A percentile compares a stretch with the other conserved stretches of the same genome.
Evolutionary conservation across 106 monocot species (phyloP).

Genomic region (Apostasia ramifera): DNA sequence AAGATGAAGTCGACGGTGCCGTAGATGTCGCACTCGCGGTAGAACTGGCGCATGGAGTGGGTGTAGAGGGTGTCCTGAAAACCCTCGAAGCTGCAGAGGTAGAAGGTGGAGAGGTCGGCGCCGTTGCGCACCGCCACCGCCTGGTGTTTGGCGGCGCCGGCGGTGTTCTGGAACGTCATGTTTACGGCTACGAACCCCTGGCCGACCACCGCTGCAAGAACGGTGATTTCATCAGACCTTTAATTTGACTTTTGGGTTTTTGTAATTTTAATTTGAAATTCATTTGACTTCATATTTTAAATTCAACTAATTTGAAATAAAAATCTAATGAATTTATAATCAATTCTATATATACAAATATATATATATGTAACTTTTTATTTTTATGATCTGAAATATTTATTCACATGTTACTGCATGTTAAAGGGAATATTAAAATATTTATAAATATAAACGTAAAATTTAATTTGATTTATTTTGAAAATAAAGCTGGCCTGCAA

Average conservation of each 20-base stretch:
- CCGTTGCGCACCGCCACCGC: constrained; percentile 71
- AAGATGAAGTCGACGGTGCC: constrained; percentile 92
- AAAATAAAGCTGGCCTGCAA: too few species aligned
- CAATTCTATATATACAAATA: too few species aligned
- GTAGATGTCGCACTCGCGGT: constrained; percentile 64
- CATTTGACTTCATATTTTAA: background rate
- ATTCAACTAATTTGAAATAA: background rate
- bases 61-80: constrained; percentile 87
- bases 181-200: constrained; percentile 71
- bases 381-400: background rate
- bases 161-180: constrained; percentile 74
- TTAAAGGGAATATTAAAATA: too few species aligned
- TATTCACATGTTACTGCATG: too few species aligned
- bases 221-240: background rate
- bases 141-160: constrained; percentile 60
- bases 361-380: background rate
- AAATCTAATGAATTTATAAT: too few species aligned
- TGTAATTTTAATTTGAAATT: background rate
- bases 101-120: constrained; percentile 74
- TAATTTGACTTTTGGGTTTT: background rate
- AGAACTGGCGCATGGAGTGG: constrained; percentile 80
- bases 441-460: too few species aligned
- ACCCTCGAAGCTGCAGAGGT: constrained; percentile 68
- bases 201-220: constrained; percentile 56
- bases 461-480: too few species aligned